These are phyloP conservation scores for Cucumis cinereus DNA, from an alignment of 306 rosid genomes.

Conservation along the genomic window DNA sequence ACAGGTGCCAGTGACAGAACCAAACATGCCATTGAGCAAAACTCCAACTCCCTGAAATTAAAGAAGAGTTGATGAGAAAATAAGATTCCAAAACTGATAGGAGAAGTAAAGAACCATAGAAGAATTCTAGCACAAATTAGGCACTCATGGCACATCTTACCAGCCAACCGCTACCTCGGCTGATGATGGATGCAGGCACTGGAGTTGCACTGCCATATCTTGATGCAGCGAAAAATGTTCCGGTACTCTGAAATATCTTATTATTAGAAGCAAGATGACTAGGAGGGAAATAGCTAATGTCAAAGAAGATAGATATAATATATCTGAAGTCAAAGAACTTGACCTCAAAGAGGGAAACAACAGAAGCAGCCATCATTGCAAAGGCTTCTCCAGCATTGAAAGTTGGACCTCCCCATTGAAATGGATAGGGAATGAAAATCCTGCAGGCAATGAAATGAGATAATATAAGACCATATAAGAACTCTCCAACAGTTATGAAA, in stretches of 20 bases:
- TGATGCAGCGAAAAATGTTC: constrained; percentile 63
- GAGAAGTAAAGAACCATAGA: not conserved
- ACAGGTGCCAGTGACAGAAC: constrained; percentile 49
- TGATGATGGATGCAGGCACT: constrained; percentile 60
- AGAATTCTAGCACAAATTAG: not conserved
- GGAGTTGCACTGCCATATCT: constrained; percentile 83
- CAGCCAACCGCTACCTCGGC: constrained; percentile 82
- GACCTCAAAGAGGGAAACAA: constrained; percentile 79
- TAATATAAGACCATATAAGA: not conserved
- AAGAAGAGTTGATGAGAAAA: constrained; percentile 1
- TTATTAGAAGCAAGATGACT: not conserved
- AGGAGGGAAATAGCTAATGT: not conserved
- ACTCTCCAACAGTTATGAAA: not conserved
- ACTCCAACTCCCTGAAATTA: constrained; percentile 51
- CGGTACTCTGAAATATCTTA: constrained; percentile 44
- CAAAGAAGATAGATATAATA: not conserved
- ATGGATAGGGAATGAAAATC: constrained; percentile 66
- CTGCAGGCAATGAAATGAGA: constrained; percentile 22
- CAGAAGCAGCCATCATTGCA: constrained; percentile 77
- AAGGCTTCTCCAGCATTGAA: constrained; percentile 63
- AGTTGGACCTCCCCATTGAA: constrained; percentile 87
- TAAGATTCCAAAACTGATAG: not conserved
- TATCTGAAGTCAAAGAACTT: not conserved
- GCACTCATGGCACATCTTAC: constrained; percentile 19
- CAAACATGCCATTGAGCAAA: constrained; percentile 57